phyloP scores from a whole-genome alignment of 2,329 filamentous ascomycete species.

The Ilyonectria robusta region DNA sequence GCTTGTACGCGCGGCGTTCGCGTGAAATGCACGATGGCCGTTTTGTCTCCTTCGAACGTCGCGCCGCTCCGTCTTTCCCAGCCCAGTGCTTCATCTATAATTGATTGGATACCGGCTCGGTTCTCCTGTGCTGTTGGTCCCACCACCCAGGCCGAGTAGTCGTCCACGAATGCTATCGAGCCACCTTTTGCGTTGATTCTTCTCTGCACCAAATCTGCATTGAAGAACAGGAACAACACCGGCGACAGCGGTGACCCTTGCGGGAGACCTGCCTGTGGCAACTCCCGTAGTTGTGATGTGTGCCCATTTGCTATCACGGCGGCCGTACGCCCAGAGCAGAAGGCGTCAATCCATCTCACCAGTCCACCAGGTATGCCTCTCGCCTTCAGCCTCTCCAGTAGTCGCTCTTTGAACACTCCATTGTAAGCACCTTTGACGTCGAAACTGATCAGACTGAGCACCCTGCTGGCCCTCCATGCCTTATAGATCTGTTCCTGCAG shows the following conservation, averaged over 20 bases:
- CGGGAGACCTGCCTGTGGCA: no score
- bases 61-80: neutral
- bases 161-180: no score
- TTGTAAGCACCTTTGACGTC: conserved; percentile 35
- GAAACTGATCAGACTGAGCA: conserved; percentile 17
- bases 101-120: neutral
- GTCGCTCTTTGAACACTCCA: conserved; percentile 32
- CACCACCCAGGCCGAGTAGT: no score
- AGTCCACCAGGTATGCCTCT: no score
- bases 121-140: neutral
- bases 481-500: no score
- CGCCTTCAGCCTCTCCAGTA: conserved; percentile 17
- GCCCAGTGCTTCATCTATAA: neutral
- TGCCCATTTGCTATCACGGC: neutral
- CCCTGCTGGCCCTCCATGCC: no score
- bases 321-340: neutral
- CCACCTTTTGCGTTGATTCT: no score
- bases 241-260: no score
- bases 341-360: neutral
- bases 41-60: neutral
- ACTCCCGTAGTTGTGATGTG: no score
- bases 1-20: no score
- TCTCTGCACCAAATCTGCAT: no score
- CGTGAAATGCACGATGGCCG: neutral
- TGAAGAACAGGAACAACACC: no score